Percentiles rank a stretch among this genome's conserved stretches.
Evolutionary conservation across 2,329 filamentous ascomycete species (phyloP).

Genomic region (Colletotrichum agaves): DNA sequence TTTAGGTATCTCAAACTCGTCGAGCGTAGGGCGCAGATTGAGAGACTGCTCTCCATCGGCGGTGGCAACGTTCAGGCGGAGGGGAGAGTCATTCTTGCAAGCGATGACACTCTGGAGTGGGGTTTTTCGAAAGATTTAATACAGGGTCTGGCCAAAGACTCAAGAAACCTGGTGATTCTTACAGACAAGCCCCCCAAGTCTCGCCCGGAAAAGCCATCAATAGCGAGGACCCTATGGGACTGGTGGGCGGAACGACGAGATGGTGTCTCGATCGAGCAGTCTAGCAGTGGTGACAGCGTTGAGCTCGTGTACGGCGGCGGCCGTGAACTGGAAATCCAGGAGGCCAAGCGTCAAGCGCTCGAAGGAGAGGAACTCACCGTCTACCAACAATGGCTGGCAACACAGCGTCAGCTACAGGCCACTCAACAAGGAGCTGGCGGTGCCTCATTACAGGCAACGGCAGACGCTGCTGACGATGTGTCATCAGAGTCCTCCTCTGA

Average conservation of each 20-base stretch:
- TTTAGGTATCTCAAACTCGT: constrained; percentile 87
- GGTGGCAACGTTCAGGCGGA: constrained; percentile 54
- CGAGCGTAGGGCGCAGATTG: constrained; percentile 83
- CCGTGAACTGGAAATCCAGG: constrained; percentile 68
- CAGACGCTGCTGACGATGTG: constrained; percentile 82
- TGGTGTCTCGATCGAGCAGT: constrained; percentile 69
- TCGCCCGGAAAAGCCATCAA: constrained; percentile 60
- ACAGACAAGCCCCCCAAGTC: constrained; percentile 75
- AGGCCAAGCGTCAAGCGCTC: constrained; percentile 72
- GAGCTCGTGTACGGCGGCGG: constrained; percentile 76
- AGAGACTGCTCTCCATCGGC: constrained; percentile 69
- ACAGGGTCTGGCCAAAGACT: constrained; percentile 77
- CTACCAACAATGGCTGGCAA: constrained; percentile 93
- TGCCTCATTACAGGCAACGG: constrained; percentile 74
- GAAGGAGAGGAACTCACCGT: constrained; percentile 80
- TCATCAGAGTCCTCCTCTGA: constrained; percentile 87
- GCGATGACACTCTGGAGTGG: constrained; percentile 91
- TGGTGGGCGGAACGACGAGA: constrained; percentile 78
- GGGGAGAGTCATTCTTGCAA: constrained; percentile 86
- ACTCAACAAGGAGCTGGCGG: constrained; percentile 78
- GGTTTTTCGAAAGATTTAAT: constrained; percentile 89
- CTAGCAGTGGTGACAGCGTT: constrained; percentile 64
- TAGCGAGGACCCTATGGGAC: constrained; percentile 82
- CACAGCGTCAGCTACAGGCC: constrained; percentile 86
- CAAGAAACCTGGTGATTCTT: constrained; percentile 85